These are phyloP conservation scores for Chenopodium berlandieri DNA, from an alignment of 148 eudicot species.

Conservation along the genomic window DNA sequence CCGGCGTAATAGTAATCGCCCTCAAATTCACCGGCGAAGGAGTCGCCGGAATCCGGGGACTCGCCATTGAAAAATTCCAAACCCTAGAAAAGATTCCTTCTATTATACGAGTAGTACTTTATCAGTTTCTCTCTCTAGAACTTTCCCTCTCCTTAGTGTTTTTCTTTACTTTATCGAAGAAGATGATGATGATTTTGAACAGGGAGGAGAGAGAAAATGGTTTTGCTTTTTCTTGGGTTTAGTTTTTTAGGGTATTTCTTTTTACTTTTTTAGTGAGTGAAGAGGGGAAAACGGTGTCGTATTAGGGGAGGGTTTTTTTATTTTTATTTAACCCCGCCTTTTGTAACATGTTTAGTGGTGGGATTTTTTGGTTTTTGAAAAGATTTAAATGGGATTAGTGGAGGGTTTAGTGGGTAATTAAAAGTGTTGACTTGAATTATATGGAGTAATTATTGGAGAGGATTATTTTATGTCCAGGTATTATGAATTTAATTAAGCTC, in stretches of 20 bases:
- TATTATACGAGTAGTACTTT: background rate
- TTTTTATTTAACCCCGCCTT: slow-evolving; percentile 7
- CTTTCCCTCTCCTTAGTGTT: background rate
- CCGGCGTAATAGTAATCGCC: slow-evolving; percentile 31
- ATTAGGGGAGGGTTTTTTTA: background rate
- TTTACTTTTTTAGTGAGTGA: background rate
- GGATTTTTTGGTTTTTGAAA: background rate
- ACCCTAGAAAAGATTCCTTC: slow-evolving; percentile 24
- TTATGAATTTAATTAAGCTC: background rate
- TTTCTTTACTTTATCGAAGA: slow-evolving; percentile 8
- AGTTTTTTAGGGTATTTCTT: background rate
- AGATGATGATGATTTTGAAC: slow-evolving; percentile 8
- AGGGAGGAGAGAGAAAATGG: background rate
- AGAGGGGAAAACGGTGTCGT: slow-evolving; percentile 5
- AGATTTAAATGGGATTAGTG: background rate
- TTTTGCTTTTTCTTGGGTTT: slow-evolving; percentile 8
- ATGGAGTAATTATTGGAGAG: background rate
- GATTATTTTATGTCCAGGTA: background rate
- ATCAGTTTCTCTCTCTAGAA: no score
- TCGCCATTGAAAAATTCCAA: slow-evolving; percentile 45
- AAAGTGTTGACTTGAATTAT: background rate
- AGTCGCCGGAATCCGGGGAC: slow-evolving; percentile 43
- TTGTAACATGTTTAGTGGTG: background rate
- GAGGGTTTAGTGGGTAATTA: background rate
- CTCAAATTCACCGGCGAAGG: slow-evolving; percentile 14